Conservation (phyloP, 75 land plant species). For the Sequoiadendron giganteum region DNA sequence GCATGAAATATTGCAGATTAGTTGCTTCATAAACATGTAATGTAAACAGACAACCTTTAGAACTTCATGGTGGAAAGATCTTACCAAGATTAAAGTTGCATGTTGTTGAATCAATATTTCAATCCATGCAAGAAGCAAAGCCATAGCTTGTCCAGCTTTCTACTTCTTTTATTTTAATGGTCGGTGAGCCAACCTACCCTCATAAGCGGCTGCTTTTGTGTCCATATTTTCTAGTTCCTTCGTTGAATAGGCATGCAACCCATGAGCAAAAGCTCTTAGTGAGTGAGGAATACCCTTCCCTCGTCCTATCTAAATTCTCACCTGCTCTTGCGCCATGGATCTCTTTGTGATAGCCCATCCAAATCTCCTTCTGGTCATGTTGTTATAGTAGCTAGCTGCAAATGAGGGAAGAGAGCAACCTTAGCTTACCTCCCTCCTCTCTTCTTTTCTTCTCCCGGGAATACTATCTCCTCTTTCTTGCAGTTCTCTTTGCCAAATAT, state of each 20-base stretch:
- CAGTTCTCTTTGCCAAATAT: no score
- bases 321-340: no score
- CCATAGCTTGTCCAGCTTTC: slow-evolving; percentile 68
- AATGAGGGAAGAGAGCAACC: no score
- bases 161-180: slow-evolving; percentile 44
- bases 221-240: slow-evolving; percentile 58
- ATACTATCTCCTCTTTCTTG: no score
- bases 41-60: neutral
- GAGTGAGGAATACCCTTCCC: slow-evolving; percentile 83
- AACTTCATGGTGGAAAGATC: neutral
- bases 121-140: slow-evolving; percentile 46
- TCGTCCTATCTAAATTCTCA: slow-evolving; percentile 53
- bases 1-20: neutral
- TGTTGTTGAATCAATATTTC: slow-evolving; percentile 43
- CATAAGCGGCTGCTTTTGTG: slow-evolving; percentile 54
- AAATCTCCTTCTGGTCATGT: no score
- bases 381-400: no score
- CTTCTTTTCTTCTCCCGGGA: no score
- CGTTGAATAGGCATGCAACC: slow-evolving; percentile 40
- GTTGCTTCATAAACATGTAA: neutral
- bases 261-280: slow-evolving; percentile 81
- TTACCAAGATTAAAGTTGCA: slow-evolving; percentile 48
- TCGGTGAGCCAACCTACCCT: slow-evolving; percentile 80
- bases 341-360: no score
- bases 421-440: no score